These are phyloP conservation scores for Sporothrix pseudoabietina DNA, from an alignment of 2,329 filamentous ascomycete genomes.

Conservation along the genomic window DNA sequence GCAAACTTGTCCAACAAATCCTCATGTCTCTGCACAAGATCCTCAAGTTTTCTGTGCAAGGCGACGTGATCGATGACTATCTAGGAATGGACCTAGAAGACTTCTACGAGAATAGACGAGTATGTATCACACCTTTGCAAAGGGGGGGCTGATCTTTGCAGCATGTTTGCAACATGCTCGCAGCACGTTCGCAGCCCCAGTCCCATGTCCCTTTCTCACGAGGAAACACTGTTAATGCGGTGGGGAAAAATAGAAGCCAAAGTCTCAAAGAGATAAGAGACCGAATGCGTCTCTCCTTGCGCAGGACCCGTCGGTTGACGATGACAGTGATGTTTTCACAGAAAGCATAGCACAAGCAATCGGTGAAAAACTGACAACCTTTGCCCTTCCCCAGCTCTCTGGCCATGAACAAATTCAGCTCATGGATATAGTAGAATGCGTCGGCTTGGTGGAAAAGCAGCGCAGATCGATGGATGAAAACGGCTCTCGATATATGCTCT, in stretches of 20 bases:
- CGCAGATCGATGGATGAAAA: conserved; percentile 89
- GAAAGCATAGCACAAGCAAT: conserved; percentile 70
- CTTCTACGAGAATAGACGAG: conserved; percentile 52
- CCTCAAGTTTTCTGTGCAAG: conserved; percentile 80
- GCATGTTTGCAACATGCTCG: too few species aligned
- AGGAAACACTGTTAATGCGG: not conserved
- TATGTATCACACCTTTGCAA: conserved; percentile 31
- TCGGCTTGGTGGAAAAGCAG: conserved; percentile 81
- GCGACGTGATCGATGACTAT: conserved; percentile 77
- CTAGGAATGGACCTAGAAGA: conserved; percentile 65
- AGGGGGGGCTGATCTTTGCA: not conserved
- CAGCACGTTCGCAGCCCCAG: too few species aligned
- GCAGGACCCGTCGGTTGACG: conserved; percentile 43
- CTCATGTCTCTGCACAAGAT: conserved; percentile 71
- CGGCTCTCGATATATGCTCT: conserved; percentile 81
- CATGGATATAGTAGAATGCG: conserved; percentile 81
- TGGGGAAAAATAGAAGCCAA: not conserved
- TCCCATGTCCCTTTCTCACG: not conserved
- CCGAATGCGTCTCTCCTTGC: conserved; percentile 44
- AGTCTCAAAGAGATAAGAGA: conserved; percentile 9
- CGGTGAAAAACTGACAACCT: conserved; percentile 73
- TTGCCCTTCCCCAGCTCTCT: conserved; percentile 77
- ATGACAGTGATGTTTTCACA: conserved; percentile 66
- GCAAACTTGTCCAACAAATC: conserved; percentile 68
- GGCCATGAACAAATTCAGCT: conserved; percentile 85